Base-by-base conservation (phyloP, 176 grass and related monocot genomes). In the Triticum timopheevii region DNA sequence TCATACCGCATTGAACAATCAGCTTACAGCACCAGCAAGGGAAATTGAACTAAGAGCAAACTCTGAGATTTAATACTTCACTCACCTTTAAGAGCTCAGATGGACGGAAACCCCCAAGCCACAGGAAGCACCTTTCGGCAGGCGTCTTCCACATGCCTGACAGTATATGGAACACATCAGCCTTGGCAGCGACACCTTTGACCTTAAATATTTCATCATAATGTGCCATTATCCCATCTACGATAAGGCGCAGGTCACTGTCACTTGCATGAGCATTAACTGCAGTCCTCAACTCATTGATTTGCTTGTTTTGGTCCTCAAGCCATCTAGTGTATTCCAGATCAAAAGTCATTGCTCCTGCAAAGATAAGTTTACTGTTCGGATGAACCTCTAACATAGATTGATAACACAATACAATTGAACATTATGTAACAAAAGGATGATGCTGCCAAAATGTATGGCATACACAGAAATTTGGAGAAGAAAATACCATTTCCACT, bases 131-230 rank as follows among this genome's bases (percentile, higher is more conserved):
- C 81, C 89, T 87, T 76, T 91, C 85, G 49, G 85, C 89, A 52
- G 85, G 89, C 80, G 89, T 91, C 85, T 91, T 91, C 89, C 89
- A 91, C 89, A 91, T 91, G 85, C 89, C 89, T 63, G 89, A 91
- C 80, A 91, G 89, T 87, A 91, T 91, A 84, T 91, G 89, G 76
- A 91, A 91, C 50, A 91, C 89, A 61, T 91, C 89, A 40, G 89
- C 89, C 81, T 91, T 91, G 3, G 85, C 85, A 84, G 89, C 89
- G 38, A 74, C 85, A 40, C 85, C 89, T 80, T 91, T 91, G 65
- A 87, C 69, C 85, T 87, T 91, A 82, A 84, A 91, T 84, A 84
- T 80, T 76, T 91, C 89, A 59, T 87, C 89, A 76, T 91, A 91
- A 80, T 91, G 89, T 39, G 69, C 76, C 89, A 91, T 84, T 87